A percentile compares a stretch with the other conserved stretches of the same genome.
Conservation (phyloP, 306 rosid genomes). For the Dryas octopetala region DNA sequence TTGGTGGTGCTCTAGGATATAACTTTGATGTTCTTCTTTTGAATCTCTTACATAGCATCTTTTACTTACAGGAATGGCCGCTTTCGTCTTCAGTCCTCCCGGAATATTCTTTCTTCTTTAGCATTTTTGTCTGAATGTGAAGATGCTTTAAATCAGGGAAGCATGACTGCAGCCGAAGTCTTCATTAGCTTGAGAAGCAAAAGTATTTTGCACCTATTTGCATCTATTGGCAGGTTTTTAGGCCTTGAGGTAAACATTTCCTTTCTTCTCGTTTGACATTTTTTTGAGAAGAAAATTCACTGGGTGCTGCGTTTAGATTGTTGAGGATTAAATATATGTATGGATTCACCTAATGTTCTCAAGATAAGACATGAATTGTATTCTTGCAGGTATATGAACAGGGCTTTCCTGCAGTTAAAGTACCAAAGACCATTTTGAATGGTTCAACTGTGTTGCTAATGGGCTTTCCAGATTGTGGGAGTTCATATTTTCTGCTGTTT, state of each 20-base stretch:
- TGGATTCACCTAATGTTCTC: conserved; percentile 18
- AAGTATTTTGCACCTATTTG: conserved; percentile 86
- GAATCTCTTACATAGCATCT: conserved; percentile 19
- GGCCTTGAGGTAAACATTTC: conserved; percentile 78
- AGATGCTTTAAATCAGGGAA: conserved; percentile 95
- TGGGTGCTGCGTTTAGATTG: conserved; percentile 2
- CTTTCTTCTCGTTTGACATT: conserved; percentile 7
- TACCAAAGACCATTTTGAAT: conserved; percentile 65
- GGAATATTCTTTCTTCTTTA: conserved; percentile 54
- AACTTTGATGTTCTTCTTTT: conserved; percentile 9
- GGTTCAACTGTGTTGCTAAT: conserved; percentile 76
- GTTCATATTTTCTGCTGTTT: conserved; percentile 79
- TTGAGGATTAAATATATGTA: not conserved
- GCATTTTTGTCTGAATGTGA: conserved; percentile 70
- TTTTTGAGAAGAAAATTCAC: not conserved
- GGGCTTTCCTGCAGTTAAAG: conserved; percentile 67
- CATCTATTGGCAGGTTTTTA: conserved; percentile 82
- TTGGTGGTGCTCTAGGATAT: not conserved
- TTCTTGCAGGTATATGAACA: conserved; percentile 80
- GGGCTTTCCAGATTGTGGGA: conserved; percentile 96
- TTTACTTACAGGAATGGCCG: conserved; percentile 79
- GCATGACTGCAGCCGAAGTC: conserved; percentile 77
- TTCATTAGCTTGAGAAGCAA: conserved; percentile 87
- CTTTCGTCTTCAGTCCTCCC: conserved; percentile 85
- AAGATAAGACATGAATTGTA: conserved; percentile 1